Evolutionary conservation across 2,329 filamentous ascomycete genomes (phyloP), one percentile per base, ranked within the genome.

Genomic region (Fusarium mangiferae): DNA sequence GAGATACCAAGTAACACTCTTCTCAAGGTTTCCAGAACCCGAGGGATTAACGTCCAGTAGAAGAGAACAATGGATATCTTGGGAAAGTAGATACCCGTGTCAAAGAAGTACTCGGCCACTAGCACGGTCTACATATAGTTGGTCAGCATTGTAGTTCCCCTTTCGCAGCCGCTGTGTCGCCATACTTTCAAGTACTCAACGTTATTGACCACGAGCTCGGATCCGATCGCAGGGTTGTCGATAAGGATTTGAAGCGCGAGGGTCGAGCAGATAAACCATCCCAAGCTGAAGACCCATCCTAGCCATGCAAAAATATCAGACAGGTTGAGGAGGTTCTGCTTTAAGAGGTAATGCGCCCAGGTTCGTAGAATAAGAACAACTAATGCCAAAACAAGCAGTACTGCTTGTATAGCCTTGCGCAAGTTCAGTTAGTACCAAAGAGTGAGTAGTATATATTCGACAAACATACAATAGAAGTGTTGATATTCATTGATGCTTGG

Each of bases 251-350:
- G 28, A 3, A 68, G 56, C 13, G 66, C 66, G 7, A 68, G 39
- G 7, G 66, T 68, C 30, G 66, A 68, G 26, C 64, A 68, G n/a
- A 68, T 68, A 4, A 68, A 68, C 66, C 66, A 68, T 28, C 66
- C 66, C 7, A 68, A 28, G 7, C 64, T 68, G 8, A 68, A 68
- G 11, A 63, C 5, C 64, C 64, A 68, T 17, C 66, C 66, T 9
- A 42, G 42, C 66, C 66, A 68, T 7, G 66, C 64, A 4, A 68
- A 62, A 2, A 41, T 5, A 30, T 68, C 64, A 2, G 48, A 28
- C 3, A 60, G 56, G 10, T 41, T 44, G 6, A 62, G 35, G 0
- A 68, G 6, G 14, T 33, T 30, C 15, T 63, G 66, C n/a, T 68
- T 67, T 8, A 49, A 17, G 7, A 68, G 33, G 2, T 48, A 7